A percentile compares a stretch with the other conserved stretches of the same genome.
phyloP scores from a whole-genome alignment of 179 eudicot species.

The Patellifolia procumbens region DNA sequence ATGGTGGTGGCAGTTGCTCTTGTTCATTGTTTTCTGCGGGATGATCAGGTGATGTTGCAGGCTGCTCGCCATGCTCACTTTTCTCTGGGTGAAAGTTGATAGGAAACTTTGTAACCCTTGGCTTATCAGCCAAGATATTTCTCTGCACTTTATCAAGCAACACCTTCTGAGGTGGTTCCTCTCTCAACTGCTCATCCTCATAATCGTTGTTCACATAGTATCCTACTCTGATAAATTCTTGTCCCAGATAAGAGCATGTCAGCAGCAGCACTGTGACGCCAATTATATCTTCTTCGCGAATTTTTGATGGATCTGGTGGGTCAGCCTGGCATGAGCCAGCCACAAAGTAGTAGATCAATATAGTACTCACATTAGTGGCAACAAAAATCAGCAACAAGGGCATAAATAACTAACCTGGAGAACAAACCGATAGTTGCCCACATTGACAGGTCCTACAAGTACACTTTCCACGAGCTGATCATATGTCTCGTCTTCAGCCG shows the following conservation, averaged over 20 bases:
- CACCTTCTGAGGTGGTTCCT: constrained; percentile 96
- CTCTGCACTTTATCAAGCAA: constrained; percentile 81
- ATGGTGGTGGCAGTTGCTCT: constrained; percentile 46
- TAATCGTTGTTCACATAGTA: constrained; percentile 95
- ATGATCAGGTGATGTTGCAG: constrained; percentile 35
- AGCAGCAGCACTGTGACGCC: constrained; percentile 88
- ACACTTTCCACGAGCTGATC: constrained; percentile 91
- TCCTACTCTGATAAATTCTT: constrained; percentile 92
- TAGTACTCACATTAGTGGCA: background rate
- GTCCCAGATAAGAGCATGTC: constrained; percentile 95
- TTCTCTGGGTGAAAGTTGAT: constrained; percentile 92
- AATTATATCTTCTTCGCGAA: constrained; percentile 90
- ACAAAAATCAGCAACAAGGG: background rate
- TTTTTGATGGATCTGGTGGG: constrained; percentile 90
- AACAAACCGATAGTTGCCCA: constrained; percentile 93
- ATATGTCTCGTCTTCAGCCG: constrained; percentile 94
- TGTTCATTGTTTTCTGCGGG: constrained; percentile 46
- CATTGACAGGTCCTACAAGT: constrained; percentile 85
- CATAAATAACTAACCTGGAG: constrained; percentile 56
- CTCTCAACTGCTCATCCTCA: constrained; percentile 79
- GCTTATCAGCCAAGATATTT: constrained; percentile 82
- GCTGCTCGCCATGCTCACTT: constrained; percentile 57
- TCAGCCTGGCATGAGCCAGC: constrained; percentile 68
- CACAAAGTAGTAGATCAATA: constrained; percentile 5
- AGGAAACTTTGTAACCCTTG: constrained; percentile 93